A percentile compares a stretch with the other conserved stretches of the same genome.
phyloP scores from a whole-genome alignment of 148 eudicot genomes.

The Simmondsia chinensis region DNA sequence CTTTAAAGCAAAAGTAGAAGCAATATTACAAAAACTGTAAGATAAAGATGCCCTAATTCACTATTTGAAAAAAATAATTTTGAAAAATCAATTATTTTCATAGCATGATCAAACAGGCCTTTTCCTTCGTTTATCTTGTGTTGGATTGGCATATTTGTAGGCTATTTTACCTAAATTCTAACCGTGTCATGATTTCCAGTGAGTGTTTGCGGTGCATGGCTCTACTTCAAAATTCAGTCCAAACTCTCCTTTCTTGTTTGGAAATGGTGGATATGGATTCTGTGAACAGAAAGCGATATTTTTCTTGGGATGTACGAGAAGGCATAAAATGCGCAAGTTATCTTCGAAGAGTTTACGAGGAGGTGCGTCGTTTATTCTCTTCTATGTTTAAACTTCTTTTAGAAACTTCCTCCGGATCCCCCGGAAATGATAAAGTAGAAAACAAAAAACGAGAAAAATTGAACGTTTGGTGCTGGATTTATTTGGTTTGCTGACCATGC shows the following conservation, averaged over 20 bases:
- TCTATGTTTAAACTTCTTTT: no score
- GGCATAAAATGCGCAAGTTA: conserved; percentile 69
- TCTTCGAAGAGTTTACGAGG: conserved; percentile 86
- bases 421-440: neutral
- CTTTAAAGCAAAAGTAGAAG: no score
- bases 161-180: neutral
- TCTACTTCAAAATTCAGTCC: conserved; percentile 70
- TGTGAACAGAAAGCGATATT: conserved; percentile 23
- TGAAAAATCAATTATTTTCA: no score
- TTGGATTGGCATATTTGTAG: no score
- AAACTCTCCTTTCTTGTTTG: conserved; percentile 65
- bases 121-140: no score
- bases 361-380: conserved; percentile 40
- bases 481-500: no score
- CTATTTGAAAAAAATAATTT: no score
- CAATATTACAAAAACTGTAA: no score
- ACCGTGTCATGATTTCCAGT: conserved; percentile 22
- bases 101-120: no score
- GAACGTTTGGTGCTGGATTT: no score
- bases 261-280: conserved; percentile 42
- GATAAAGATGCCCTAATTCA: no score
- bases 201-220: conserved; percentile 45
- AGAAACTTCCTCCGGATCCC: neutral
- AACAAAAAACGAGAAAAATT: no score
- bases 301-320: conserved; percentile 56